Conservation (phyloP, 352 stramenopile genomes). For the Elongisporangium undulatum region DNA sequence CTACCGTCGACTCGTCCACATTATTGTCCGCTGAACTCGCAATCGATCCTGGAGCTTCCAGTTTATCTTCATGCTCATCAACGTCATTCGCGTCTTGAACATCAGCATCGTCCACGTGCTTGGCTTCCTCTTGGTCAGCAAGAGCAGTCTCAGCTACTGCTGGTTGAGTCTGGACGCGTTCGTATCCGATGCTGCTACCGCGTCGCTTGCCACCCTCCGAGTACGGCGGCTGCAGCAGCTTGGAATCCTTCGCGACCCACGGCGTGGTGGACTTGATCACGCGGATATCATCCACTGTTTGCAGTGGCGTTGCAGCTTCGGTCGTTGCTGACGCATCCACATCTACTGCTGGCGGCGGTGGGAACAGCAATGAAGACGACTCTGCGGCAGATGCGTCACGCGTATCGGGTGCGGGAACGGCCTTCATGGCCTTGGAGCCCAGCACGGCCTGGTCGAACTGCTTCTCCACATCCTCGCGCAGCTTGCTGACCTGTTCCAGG, state of each 20-base stretch:
- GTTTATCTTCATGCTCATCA: conserved; percentile 6
- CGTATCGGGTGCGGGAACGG: background rate
- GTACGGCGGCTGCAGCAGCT: conserved; percentile 15
- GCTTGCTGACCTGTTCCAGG: conserved; percentile 75
- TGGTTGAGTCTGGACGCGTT: background rate
- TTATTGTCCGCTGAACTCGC: background rate
- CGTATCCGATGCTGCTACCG: background rate
- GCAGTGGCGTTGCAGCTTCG: background rate
- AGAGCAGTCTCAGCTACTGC: background rate
- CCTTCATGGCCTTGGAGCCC: conserved; percentile 10
- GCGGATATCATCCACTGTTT: conserved; percentile 21
- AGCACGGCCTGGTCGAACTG: conserved; percentile 82
- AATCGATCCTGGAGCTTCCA: background rate
- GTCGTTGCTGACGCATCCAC: background rate
- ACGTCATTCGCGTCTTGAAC: background rate
- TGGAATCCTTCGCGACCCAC: conserved; percentile 2
- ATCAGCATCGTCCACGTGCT: background rate
- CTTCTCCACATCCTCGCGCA: conserved; percentile 86
- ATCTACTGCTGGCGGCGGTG: background rate
- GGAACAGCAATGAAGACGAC: background rate
- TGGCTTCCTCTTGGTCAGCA: conserved; percentile 4
- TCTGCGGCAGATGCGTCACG: background rate
- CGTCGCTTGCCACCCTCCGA: conserved; percentile 15
- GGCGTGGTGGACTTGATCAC: conserved; percentile 17
- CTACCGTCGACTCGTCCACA: background rate